These are phyloP conservation scores for Aeschynomene evenia DNA, from an alignment of 306 rosid genomes.

Conservation along the genomic window DNA sequence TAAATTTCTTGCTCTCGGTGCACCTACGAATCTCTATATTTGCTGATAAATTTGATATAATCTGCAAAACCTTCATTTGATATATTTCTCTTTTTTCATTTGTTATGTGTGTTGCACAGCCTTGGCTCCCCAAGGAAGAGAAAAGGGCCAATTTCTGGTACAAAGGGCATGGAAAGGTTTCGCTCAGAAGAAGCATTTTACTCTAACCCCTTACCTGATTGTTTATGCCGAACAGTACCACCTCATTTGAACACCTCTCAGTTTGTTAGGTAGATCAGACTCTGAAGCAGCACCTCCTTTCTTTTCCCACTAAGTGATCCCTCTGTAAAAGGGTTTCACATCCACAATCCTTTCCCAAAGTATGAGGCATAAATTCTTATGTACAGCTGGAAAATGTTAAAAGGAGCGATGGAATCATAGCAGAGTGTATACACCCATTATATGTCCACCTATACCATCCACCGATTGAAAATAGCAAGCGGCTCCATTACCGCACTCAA, in stretches of 20 bases:
- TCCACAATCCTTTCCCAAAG: background rate
- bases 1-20: no score
- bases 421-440: no score
- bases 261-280: slow-evolving; percentile 23
- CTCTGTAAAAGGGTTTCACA: background rate
- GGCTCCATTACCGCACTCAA: no score
- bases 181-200: slow-evolving; percentile 92
- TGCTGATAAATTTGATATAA: no score
- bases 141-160: slow-evolving; percentile 91
- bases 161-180: slow-evolving; percentile 74
- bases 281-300: slow-evolving; percentile 3
- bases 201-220: slow-evolving; percentile 80
- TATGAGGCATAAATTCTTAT: background rate
- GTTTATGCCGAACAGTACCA: slow-evolving; percentile 63
- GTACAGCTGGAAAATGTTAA: slow-evolving; percentile 5
- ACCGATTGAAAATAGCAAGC: no score
- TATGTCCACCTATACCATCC: no score
- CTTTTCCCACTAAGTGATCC: background rate
- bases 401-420: slow-evolving; percentile 27
- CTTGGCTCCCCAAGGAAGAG: slow-evolving; percentile 93
- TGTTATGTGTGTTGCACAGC: slow-evolving; percentile 43
- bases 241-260: slow-evolving; percentile 39
- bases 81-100: background rate
- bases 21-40: no score
- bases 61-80: background rate